Conservation (phyloP, 2,329 filamentous ascomycete genomes). For the Venturia effusa region DNA sequence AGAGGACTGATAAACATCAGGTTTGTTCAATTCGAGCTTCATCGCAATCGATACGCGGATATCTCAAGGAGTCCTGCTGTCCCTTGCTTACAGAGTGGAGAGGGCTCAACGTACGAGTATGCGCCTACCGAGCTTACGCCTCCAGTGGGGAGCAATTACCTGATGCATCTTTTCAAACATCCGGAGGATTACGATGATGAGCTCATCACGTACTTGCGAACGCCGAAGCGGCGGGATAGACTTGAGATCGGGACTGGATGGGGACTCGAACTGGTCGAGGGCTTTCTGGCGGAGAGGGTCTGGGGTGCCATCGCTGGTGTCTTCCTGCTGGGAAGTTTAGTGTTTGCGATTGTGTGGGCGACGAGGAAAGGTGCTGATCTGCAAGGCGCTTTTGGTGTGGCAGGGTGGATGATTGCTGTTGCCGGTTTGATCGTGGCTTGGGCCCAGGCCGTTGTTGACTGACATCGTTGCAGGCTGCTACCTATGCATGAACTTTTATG, state of each 20-base stretch:
- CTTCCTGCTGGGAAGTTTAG: conserved; percentile 22
- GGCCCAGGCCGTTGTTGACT: conserved; percentile 24
- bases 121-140: conserved; percentile 27
- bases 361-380: conserved; percentile 21
- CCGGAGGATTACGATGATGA: conserved; percentile 29
- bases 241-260: conserved; percentile 27
- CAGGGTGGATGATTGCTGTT: conserved; percentile 25
- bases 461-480: too few relatives aligned
- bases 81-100: conserved; percentile 16
- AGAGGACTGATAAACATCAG: conserved; percentile 26
- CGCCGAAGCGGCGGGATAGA: conserved; percentile 23
- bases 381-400: conserved; percentile 30
- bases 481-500: too few relatives aligned
- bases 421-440: conserved; percentile 23
- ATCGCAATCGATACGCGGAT: conserved; percentile 29
- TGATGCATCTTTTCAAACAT: conserved; percentile 29
- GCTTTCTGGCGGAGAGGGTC: conserved; percentile 25
- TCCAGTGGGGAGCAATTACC: conserved; percentile 27
- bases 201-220: conserved; percentile 25
- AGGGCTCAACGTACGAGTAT: conserved; percentile 24
- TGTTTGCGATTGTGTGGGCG: conserved; percentile 27
- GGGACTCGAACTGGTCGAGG: conserved; percentile 29
- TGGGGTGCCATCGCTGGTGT: conserved; percentile 22
- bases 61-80: conserved; percentile 21
- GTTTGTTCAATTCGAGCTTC: conserved; percentile 30